These are phyloP conservation scores for Geum urbanum DNA, from an alignment of 306 rosid genomes.

Conservation along the genomic window DNA sequence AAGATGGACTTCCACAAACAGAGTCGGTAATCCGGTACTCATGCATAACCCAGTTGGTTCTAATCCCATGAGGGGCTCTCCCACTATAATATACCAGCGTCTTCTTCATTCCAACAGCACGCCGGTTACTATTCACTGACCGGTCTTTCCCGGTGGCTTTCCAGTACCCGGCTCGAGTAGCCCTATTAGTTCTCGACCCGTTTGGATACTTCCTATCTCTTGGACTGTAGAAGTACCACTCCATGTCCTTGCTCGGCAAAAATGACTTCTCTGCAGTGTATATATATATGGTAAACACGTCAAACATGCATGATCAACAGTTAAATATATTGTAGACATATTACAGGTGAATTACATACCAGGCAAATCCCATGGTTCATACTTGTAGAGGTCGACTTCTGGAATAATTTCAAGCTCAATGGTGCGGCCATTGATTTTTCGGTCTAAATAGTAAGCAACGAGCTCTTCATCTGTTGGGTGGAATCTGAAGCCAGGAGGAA, in stretches of 20 bases:
- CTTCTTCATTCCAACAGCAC: slow-evolving; percentile 80
- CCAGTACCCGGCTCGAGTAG: slow-evolving; percentile 90
- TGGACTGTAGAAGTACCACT: slow-evolving; percentile 95
- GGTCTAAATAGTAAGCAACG: slow-evolving; percentile 81
- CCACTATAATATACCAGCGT: slow-evolving; percentile 88
- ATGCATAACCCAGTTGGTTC: slow-evolving; percentile 98
- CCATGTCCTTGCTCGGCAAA: slow-evolving; percentile 89
- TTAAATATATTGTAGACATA: neutral
- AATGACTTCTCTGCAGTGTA: slow-evolving; percentile 61
- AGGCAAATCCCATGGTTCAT: slow-evolving; percentile 98
- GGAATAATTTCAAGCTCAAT: slow-evolving; percentile 93
- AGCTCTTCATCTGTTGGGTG: slow-evolving; percentile 98
- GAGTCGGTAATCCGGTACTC: slow-evolving; percentile 77
- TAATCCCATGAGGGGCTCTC: slow-evolving; percentile 86
- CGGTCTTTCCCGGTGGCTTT: slow-evolving; percentile 94
- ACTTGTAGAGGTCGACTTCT: slow-evolving; percentile 92
- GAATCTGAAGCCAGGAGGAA: slow-evolving; percentile 97
- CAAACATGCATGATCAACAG: neutral
- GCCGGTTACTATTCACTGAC: slow-evolving; percentile 60
- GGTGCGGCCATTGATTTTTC: slow-evolving; percentile 79
- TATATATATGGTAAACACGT: neutral
- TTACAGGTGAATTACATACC: slow-evolving; percentile 34
- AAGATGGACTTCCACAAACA: slow-evolving; percentile 34
- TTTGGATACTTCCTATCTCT: slow-evolving; percentile 93
- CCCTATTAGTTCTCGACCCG: slow-evolving; percentile 93